A percentile compares a stretch with the other conserved stretches of the same genome.
Evolutionary conservation across 768 basidiomycete genomes (phyloP).

Genomic region (Lactarius pseudohatsudake): DNA sequence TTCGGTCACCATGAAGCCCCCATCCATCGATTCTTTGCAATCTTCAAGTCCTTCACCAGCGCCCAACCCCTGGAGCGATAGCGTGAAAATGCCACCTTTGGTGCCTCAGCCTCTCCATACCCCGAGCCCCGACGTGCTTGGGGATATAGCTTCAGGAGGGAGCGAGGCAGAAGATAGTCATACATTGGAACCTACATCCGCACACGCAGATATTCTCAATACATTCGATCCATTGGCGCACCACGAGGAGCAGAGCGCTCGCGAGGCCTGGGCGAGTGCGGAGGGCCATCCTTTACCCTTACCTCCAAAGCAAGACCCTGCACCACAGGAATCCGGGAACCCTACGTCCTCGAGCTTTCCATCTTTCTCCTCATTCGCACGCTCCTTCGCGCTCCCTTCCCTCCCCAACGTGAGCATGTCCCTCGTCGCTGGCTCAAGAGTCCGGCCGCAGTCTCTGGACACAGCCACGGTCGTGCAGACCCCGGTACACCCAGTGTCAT

Average conservation of each 20-base stretch:
- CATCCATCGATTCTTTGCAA: conserved; percentile 11
- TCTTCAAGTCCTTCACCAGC: neutral
- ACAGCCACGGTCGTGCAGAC: conserved; percentile 30
- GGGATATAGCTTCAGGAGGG: conserved; percentile 7
- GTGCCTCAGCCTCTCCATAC: conserved; percentile 8
- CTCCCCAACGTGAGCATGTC: conserved; percentile 32
- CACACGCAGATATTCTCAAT: conserved; percentile 41
- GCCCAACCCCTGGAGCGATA: conserved; percentile 25
- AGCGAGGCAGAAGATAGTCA: conserved; percentile 1
- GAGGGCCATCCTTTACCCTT: conserved; percentile 59
- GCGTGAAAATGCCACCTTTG: conserved; percentile 8
- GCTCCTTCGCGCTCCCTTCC: conserved; percentile 59
- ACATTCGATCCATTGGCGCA: conserved; percentile 71
- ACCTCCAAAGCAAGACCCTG: conserved; percentile 9
- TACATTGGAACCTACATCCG: neutral
- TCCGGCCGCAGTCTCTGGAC: conserved; percentile 60
- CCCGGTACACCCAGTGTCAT: conserved; percentile 18
- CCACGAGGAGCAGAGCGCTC: conserved; percentile 56
- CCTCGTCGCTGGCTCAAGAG: conserved; percentile 27
- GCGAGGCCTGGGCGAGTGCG: conserved; percentile 61
- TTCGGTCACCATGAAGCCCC: neutral
- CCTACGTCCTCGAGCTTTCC: conserved; percentile 47
- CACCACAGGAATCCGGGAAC: conserved; percentile 16
- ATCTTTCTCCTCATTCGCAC: conserved; percentile 65
- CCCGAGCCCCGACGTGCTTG: conserved; percentile 8